phyloP scores from a whole-genome alignment of 345 rosid species.

The Raphanus raphanistrum region DNA sequence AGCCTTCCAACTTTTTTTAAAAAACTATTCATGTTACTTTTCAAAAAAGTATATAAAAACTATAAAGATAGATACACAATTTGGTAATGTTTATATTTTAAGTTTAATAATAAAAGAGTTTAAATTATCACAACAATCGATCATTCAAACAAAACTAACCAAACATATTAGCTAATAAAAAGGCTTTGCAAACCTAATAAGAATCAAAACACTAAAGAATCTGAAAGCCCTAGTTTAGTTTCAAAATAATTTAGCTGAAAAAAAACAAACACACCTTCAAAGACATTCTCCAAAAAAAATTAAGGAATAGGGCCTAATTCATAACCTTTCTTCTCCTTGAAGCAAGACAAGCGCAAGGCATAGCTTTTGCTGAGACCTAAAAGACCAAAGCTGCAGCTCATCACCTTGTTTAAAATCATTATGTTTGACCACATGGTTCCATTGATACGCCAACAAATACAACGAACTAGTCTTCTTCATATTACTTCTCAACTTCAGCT shows the following conservation, averaged over 20 bases:
- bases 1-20: too few species aligned
- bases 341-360: conserved; percentile 12
- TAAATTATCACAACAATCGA: too few species aligned
- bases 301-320: not conserved
- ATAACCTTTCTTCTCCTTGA: not conserved
- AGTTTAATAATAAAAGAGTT: too few species aligned
- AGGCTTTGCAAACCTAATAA: too few species aligned
- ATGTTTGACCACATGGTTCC: conserved; percentile 10
- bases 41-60: too few species aligned
- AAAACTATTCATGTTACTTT: too few species aligned
- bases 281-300: not conserved
- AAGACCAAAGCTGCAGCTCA: conserved; percentile 17
- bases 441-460: conserved; percentile 6
- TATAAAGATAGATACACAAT: not conserved
- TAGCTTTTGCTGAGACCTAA: conserved; percentile 12
- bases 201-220: not conserved
- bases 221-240: not conserved
- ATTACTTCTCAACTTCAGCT: conserved; percentile 14
- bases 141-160: too few species aligned
- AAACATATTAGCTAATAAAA: too few species aligned
- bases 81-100: too few species aligned
- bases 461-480: not conserved
- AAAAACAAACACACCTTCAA: not conserved
- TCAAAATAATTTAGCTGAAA: not conserved
- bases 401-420: not conserved